Evolutionary conservation across 2,329 filamentous ascomycete species (phyloP), one percentile per base, ranked within the genome.

Genomic region (Massarina eburnea): DNA sequence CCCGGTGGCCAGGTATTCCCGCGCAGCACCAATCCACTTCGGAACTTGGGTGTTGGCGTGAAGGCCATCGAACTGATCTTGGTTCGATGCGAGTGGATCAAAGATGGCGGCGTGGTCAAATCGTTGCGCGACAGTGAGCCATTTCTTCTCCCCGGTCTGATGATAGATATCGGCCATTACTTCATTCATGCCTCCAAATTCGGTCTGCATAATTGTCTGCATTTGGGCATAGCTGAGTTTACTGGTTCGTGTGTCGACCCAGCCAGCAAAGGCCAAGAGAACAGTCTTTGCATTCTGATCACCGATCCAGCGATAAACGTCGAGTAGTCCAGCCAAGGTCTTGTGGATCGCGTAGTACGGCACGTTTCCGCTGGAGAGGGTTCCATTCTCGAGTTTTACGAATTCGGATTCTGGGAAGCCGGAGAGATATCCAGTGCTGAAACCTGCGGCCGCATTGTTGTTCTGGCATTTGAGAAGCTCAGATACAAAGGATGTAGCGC

Each of bases 281-380:
- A 77, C 76, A 2, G 72, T 66, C 4, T 67, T 66, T 5, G 77
- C 74, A 3, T 62, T 72, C 0, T 61, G 54, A 51, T 77, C 72
- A 2, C 73, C 75, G 9, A 76, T 62, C 15, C 70, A 61, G 4
- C 72, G 70, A 69, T 76, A 80, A 3, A 76, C 74, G 36, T 80
- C 78, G 1, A 80, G 70, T 9, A 80, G 66, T 0, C 77, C 77
- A 1, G 75, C 73, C 57, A 80, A 71, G 1, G 74, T 78, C 64
- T 80, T 80, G 62, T 80, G 78, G n/a, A 80, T 67, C 18, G 73
- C 72, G 47, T 80, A 80, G 59, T 79, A 80, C 0, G 77, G 76
- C 0, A 80, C 78, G 37, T 80, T 80, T 21, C 77, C 76, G 33
- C 74, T 77, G 41, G 26, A 68, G 10, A 79, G 60, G 0, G 66